A percentile compares a stretch with the other conserved stretches of the same genome.
Evolutionary conservation across 108 stramenopile species (phyloP).

Genomic region (Fragilariopsis cylindrus): DNA sequence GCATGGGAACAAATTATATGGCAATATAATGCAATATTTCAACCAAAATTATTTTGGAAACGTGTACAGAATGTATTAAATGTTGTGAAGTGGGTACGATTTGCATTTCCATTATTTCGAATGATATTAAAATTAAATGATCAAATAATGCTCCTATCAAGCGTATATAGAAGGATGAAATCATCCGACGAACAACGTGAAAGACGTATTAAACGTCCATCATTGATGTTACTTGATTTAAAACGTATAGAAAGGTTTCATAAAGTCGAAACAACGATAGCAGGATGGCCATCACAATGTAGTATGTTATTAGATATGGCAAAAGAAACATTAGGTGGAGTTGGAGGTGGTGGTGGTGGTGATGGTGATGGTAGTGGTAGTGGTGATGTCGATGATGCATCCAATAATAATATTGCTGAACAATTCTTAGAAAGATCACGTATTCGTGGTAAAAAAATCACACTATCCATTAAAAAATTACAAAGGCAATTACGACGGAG

Average conservation of each 20-base stretch:
- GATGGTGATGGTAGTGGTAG: too few relatives aligned
- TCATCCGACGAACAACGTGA: not conserved
- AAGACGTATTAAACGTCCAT: not conserved
- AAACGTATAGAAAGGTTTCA: slow-evolving; percentile 8
- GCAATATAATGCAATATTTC: not conserved
- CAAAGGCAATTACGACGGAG: not conserved
- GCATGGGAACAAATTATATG: too few relatives aligned
- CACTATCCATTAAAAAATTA: not conserved
- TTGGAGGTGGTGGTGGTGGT: too few relatives aligned
- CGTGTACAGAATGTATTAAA: not conserved
- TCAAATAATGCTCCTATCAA: not conserved
- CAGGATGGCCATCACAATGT: not conserved
- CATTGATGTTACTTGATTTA: not conserved
- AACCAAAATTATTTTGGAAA: not conserved
- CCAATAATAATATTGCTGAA: not conserved
- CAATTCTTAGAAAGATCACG: not conserved
- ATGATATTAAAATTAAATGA: not conserved
- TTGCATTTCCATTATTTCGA: not conserved
- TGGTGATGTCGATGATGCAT: not conserved
- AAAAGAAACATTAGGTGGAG: not conserved
- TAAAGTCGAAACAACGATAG: not conserved
- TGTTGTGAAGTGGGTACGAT: not conserved
- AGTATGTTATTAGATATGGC: not conserved
- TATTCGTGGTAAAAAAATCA: not conserved
- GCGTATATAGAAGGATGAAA: not conserved